Evolutionary conservation across 495 filamentous ascomycete species (phyloP).

Genomic region (Hyphodiscus hymeniophilus): DNA sequence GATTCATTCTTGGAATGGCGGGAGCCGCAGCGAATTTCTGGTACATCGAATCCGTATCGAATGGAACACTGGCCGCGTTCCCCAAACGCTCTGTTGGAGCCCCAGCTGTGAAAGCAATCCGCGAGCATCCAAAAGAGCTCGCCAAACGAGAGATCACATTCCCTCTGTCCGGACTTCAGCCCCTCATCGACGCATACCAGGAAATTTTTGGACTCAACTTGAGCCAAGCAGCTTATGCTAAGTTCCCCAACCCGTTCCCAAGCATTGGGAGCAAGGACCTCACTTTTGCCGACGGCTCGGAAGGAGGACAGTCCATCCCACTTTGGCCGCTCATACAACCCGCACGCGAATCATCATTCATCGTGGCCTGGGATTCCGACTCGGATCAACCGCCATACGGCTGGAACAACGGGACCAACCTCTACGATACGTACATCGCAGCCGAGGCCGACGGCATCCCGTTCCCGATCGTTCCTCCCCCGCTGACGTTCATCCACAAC

Average conservation of each 20-base stretch:
- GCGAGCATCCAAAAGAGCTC: neutral
- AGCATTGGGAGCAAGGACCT: constrained; percentile 1
- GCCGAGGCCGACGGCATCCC: constrained; percentile 4
- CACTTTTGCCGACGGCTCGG: constrained; percentile 8
- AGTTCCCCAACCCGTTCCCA: constrained; percentile 10
- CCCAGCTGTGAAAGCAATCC: neutral
- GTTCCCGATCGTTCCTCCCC: constrained; percentile 9
- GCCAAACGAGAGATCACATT: neutral
- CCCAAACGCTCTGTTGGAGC: neutral
- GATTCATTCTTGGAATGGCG: constrained; percentile 5
- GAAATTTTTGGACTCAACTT: neutral
- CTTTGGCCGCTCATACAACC: constrained; percentile 10
- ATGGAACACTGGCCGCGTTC: constrained; percentile 2
- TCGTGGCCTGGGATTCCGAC: constrained; percentile 14
- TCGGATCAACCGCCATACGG: constrained; percentile 1
- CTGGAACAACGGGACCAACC: constrained; percentile 13
- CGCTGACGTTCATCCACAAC: neutral
- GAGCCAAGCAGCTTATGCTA: neutral
- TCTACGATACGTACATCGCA: constrained; percentile 11
- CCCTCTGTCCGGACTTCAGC: neutral
- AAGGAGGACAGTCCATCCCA: constrained; percentile 7
- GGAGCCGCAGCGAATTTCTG: constrained; percentile 7
- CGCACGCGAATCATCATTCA: neutral
- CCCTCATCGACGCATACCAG: neutral
- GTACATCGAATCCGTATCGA: constrained; percentile 7